These are phyloP conservation scores for Chloranthus sessilifolius DNA, from an alignment of 164 flowering plant genomes.

Conservation along the genomic window DNA sequence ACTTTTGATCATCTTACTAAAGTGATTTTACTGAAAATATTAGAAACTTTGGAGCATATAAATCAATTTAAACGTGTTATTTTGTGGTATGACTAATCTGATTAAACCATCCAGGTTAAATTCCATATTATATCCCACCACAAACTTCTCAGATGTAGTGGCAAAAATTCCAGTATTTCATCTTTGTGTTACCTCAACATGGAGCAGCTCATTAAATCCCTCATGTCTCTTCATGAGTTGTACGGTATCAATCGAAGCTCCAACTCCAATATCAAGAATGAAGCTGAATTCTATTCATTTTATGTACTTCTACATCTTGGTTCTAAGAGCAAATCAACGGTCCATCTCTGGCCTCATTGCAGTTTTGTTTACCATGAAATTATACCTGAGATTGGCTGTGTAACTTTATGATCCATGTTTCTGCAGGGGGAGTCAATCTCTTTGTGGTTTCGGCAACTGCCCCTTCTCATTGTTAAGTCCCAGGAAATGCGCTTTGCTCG, in stretches of 20 bases:
- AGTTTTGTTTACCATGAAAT: neutral
- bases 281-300: conserved; percentile 71
- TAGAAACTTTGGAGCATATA: too few relatives aligned
- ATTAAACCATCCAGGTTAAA: conserved; percentile 51
- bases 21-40: too few relatives aligned
- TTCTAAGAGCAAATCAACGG: conserved; percentile 44
- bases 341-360: conserved; percentile 19
- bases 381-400: neutral
- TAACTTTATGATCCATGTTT: neutral
- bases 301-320: conserved; percentile 81
- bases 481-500: conserved; percentile 73
- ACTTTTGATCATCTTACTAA: too few relatives aligned
- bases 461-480: conserved; percentile 45
- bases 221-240: conserved; percentile 54
- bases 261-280: conserved; percentile 32
- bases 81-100: neutral
- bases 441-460: conserved; percentile 56
- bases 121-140: conserved; percentile 76
- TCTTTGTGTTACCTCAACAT: conserved; percentile 61
- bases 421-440: conserved; percentile 71
- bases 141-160: conserved; percentile 41
- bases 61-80: neutral
- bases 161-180: conserved; percentile 31
- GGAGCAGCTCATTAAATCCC: conserved; percentile 79
- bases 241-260: conserved; percentile 48